Evolutionary conservation across 2,329 filamentous ascomycete genomes (phyloP).

Genomic region (Penicillium italicum): DNA sequence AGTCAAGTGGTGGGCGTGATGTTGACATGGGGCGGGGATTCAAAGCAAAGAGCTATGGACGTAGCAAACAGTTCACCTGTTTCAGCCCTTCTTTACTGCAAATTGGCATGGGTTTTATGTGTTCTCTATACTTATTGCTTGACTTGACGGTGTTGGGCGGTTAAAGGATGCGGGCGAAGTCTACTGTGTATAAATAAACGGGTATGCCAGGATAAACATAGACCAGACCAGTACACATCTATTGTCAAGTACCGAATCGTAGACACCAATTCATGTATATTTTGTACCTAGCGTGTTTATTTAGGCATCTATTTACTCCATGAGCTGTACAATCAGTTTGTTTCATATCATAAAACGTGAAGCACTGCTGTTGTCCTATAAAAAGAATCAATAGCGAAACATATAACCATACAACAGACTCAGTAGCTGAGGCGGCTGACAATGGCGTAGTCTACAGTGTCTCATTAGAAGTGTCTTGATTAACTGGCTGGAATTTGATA

Average conservation of each 20-base stretch:
- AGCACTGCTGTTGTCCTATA: not conserved
- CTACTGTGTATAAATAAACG: no score
- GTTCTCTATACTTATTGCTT: not conserved
- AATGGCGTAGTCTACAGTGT: not conserved
- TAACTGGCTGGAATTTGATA: not conserved
- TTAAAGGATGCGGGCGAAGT: not conserved
- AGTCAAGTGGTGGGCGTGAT: not conserved
- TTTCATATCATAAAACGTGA: not conserved
- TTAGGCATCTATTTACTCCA: not conserved
- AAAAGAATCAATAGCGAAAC: not conserved
- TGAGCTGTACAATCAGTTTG: not conserved
- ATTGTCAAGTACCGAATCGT: not conserved
- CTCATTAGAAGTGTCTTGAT: not conserved
- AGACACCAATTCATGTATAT: no score
- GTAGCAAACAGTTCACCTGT: not conserved
- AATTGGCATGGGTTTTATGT: not conserved
- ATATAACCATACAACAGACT: not conserved
- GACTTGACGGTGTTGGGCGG: not conserved
- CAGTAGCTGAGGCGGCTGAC: no score
- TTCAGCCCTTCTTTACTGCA: not conserved
- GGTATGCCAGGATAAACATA: not conserved
- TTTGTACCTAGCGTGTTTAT: not conserved
- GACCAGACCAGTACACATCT: not conserved
- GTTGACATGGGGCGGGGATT: not conserved
- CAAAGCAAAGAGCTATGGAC: not conserved